Evolutionary conservation across 2,329 filamentous ascomycete species (phyloP).

Genomic region (Dothideomycetidae sp.): DNA sequence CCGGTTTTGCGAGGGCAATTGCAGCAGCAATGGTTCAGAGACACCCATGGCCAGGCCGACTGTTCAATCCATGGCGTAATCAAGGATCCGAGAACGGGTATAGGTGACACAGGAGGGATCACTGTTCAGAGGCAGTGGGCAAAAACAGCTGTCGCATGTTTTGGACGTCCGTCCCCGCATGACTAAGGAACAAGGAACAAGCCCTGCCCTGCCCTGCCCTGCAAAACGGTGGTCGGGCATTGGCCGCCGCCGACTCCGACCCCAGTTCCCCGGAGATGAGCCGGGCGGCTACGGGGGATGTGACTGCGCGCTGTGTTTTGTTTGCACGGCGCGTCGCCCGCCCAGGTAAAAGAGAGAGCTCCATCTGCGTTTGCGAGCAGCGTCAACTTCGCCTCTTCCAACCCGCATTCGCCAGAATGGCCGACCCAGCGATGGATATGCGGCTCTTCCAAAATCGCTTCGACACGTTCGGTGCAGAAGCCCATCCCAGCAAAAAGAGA

Average conservation of each 20-base stretch:
- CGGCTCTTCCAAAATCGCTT: conserved; percentile 62
- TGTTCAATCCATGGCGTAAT: conserved; percentile 4
- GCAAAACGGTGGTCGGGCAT: too few species aligned
- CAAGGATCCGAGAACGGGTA: too few species aligned
- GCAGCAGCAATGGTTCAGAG: background rate
- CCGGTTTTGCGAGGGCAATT: background rate
- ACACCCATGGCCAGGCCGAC: conserved; percentile 6
- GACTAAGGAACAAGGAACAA: too few species aligned
- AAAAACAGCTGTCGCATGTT: too few species aligned
- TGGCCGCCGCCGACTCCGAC: background rate
- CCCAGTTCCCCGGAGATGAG: conserved; percentile 4
- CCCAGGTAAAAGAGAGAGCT: conserved; percentile 2
- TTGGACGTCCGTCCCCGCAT: too few species aligned
- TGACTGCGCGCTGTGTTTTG: conserved; percentile 8
- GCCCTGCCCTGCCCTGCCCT: too few species aligned
- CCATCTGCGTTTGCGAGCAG: background rate
- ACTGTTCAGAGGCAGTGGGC: background rate
- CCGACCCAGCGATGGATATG: conserved; percentile 31
- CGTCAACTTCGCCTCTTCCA: conserved; percentile 7
- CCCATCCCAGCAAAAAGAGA: conserved; percentile 53
- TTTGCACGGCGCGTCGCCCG: conserved; percentile 8
- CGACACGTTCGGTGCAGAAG: conserved; percentile 58
- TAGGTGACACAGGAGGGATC: too few species aligned
- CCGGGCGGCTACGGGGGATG: too few species aligned
- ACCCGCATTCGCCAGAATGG: conserved; percentile 16